Evolutionary conservation across 2,329 filamentous ascomycete genomes (phyloP).

Genomic region (Colletotrichum magnum): DNA sequence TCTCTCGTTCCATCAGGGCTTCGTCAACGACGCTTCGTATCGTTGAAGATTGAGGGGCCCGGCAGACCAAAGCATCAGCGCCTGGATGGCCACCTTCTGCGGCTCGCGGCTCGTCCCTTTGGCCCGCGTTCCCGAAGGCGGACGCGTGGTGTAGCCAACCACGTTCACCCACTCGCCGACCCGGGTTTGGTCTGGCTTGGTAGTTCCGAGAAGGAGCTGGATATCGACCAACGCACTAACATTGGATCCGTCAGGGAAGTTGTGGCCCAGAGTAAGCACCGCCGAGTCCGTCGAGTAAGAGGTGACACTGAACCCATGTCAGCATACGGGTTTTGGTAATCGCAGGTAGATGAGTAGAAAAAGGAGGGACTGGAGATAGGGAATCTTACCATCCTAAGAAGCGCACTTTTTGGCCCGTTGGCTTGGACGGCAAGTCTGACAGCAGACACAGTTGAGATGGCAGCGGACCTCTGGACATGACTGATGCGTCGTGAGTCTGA

Average conservation of each 20-base stretch:
- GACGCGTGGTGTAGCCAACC: conserved; percentile 79
- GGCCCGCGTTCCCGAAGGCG: conserved; percentile 24
- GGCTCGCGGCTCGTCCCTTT: conserved; percentile 34
- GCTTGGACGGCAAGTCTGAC: conserved; percentile 66
- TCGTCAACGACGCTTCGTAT: conserved; percentile 37
- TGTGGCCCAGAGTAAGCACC: conserved; percentile 77
- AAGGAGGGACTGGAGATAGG: conserved; percentile 9
- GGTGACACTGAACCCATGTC: conserved; percentile 59
- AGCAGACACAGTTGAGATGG: conserved; percentile 77
- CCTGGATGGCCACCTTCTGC: conserved; percentile 71
- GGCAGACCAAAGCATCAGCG: conserved; percentile 82
- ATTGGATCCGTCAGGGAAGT: conserved; percentile 65
- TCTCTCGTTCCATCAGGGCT: not conserved
- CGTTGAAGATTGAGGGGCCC: conserved; percentile 76
- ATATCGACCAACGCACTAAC: conserved; percentile 77
- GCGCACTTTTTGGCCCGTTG: conserved; percentile 83
- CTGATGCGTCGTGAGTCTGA: not conserved
- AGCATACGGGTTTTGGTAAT: conserved; percentile 36
- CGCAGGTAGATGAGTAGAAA: not conserved
- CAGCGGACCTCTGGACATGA: conserved; percentile 71
- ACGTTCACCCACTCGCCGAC: conserved; percentile 92
- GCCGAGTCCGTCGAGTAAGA: conserved; percentile 69
- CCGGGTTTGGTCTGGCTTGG: conserved; percentile 74
- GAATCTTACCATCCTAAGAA: conserved; percentile 86
- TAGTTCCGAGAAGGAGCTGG: conserved; percentile 75